Conservation (phyloP, 192 early-diverging fungal species). For the Cladochytrium replicatum region DNA sequence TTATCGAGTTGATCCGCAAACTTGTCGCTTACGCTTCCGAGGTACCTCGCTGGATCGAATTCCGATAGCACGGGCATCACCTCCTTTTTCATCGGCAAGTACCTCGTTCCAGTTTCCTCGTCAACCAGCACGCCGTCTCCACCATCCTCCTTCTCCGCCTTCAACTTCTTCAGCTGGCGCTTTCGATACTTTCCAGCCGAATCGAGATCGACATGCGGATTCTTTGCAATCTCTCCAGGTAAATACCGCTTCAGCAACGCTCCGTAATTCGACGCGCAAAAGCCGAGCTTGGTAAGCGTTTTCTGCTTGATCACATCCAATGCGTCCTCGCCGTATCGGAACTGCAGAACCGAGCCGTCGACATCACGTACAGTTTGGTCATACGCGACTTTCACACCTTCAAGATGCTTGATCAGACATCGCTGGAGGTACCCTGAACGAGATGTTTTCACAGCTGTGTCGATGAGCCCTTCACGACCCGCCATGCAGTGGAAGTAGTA, state of each 20-base stretch:
- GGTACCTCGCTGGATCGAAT: conserved; percentile 68
- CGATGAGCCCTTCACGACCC: conserved; percentile 98
- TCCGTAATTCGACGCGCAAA: conserved; percentile 84
- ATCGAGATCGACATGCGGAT: conserved; percentile 53
- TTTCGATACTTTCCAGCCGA: conserved; percentile 67
- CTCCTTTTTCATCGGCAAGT: too few species aligned
- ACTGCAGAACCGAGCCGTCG: conserved; percentile 93
- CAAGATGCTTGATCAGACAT: conserved; percentile 97
- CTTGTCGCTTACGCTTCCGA: conserved; percentile 83
- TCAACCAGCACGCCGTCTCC: conserved; percentile 11
- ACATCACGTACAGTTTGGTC: conserved; percentile 93
- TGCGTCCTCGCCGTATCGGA: conserved; percentile 97
- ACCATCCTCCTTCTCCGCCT: conserved; percentile 3
- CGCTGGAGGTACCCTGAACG: conserved; percentile 98
- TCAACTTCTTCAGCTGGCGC: conserved; percentile 58
- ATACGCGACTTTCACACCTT: conserved; percentile 89
- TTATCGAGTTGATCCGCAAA: conserved; percentile 64
- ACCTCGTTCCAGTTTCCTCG: too few species aligned
- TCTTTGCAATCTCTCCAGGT: conserved; percentile 49
- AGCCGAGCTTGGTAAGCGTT: conserved; percentile 81
- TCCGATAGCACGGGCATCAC: conserved; percentile 59
- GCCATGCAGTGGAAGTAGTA: conserved; percentile 80
- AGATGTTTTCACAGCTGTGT: conserved; percentile 99
- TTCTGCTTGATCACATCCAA: conserved; percentile 93
- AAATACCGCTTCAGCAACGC: conserved; percentile 73